Evolutionary conservation across 441 rosid species (phyloP).

Genomic region (Eruca vesicaria): DNA sequence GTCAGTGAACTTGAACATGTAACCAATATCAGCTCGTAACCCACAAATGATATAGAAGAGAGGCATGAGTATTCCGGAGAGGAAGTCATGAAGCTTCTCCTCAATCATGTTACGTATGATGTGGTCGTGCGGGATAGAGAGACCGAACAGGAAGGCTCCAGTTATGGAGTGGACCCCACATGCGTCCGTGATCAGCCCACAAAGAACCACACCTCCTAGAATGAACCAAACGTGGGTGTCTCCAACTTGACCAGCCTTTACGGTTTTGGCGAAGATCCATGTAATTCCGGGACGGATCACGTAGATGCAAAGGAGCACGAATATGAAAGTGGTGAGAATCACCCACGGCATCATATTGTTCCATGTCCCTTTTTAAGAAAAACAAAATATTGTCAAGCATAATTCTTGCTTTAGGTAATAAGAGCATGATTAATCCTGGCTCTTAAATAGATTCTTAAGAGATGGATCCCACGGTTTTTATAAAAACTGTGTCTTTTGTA

Average conservation of each 20-base stretch:
- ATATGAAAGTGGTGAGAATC: slow-evolving; percentile 32
- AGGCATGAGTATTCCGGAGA: slow-evolving; percentile 47
- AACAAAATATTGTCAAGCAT: neutral
- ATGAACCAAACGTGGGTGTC: slow-evolving; percentile 49
- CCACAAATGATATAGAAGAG: slow-evolving; percentile 50
- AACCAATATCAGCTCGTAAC: slow-evolving; percentile 29
- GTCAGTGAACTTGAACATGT: slow-evolving; percentile 10
- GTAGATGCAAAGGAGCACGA: slow-evolving; percentile 36
- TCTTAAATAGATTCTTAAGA: too few species aligned
- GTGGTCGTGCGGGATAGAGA: slow-evolving; percentile 46
- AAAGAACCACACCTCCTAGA: slow-evolving; percentile 45
- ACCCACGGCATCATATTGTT: slow-evolving; percentile 31
- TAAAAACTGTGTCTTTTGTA: too few species aligned
- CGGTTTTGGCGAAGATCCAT: slow-evolving; percentile 36
- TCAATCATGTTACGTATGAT: slow-evolving; percentile 35
- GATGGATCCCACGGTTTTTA: too few species aligned
- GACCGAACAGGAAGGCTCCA: slow-evolving; percentile 60
- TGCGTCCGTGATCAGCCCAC: slow-evolving; percentile 47
- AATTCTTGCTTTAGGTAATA: neutral
- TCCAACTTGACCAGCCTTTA: slow-evolving; percentile 36
- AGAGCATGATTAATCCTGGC: too few species aligned
- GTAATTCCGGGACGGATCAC: slow-evolving; percentile 39
- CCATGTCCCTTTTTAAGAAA: slow-evolving; percentile 18
- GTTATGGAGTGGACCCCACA: slow-evolving; percentile 53
- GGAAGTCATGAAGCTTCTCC: slow-evolving; percentile 50